phyloP scores from a whole-genome alignment of 2,329 filamentous ascomycete species.

The Pseudogymnoascus sp. region DNA sequence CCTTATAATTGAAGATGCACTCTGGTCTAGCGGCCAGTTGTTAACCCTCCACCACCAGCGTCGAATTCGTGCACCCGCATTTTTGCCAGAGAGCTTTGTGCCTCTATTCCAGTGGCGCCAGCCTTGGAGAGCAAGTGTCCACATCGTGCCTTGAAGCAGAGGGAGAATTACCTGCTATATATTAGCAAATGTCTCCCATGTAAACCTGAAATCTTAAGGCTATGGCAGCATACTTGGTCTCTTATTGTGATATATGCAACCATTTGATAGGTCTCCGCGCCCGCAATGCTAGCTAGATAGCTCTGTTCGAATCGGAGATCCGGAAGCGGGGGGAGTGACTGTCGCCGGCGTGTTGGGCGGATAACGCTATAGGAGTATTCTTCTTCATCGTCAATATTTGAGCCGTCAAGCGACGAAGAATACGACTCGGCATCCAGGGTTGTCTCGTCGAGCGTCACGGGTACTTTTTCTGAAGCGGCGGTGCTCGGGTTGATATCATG shows the following conservation, averaged over 20 bases:
- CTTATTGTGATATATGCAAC: conserved; percentile 77
- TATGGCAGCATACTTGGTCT: conserved; percentile 62
- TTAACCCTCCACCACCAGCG: conserved; percentile 96
- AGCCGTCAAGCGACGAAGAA: conserved; percentile 26
- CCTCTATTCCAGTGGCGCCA: conserved; percentile 87
- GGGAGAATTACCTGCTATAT: conserved; percentile 67
- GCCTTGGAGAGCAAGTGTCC: conserved; percentile 75
- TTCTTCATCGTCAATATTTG: conserved; percentile 37
- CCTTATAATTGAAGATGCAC: not conserved
- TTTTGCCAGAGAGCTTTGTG: conserved; percentile 68
- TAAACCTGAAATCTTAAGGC: not conserved
- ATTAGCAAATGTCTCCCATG: not conserved
- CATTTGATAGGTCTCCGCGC: conserved; percentile 71
- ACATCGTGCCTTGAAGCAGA: conserved; percentile 79
- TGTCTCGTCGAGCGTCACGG: conserved; percentile 40
- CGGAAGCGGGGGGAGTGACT: conserved; percentile 59
- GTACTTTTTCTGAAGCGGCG: conserved; percentile 58
- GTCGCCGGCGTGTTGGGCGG: conserved; percentile 44
- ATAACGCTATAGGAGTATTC: conserved; percentile 64
- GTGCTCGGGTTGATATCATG: conserved; percentile 80
- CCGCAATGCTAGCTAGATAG: conserved; percentile 82
- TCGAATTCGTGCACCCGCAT: conserved; percentile 67
- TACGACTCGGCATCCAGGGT: conserved; percentile 20
- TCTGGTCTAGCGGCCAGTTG: conserved; percentile 54
- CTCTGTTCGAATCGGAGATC: conserved; percentile 97